phyloP scores from a whole-genome alignment of 305 asterid species.

The Plantago coronopus region DNA sequence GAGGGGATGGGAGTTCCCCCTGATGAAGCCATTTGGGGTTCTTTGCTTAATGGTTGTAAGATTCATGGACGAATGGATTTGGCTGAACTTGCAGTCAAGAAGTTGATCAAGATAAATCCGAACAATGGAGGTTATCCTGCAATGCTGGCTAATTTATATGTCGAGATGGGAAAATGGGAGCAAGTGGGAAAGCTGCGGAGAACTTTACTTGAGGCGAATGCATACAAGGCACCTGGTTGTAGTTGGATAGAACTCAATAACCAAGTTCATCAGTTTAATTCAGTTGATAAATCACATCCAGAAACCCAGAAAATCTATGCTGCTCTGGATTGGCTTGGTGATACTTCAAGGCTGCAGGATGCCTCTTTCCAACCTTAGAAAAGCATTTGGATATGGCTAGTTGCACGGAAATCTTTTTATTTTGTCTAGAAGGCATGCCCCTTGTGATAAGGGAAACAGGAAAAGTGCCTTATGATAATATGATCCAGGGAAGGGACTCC shows the following conservation, averaged over 20 bases:
- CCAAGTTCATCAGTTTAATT: conserved; percentile 48
- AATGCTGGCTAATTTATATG: conserved; percentile 67
- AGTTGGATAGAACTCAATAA: conserved; percentile 77
- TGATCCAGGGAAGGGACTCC: too few species aligned
- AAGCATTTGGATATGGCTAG: conserved; percentile 66
- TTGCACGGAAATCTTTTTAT: conserved; percentile 25
- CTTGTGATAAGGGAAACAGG: too few species aligned
- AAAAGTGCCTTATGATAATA: too few species aligned
- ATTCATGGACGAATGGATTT: conserved; percentile 56
- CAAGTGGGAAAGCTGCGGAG: conserved; percentile 49
- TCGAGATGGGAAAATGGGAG: conserved; percentile 69
- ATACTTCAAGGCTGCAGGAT: conserved; percentile 21
- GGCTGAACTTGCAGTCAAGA: conserved; percentile 59
- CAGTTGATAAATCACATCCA: conserved; percentile 64
- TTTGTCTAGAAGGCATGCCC: neutral
- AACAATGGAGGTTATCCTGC: conserved; percentile 58
- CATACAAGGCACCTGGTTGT: conserved; percentile 56
- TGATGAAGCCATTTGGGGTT: conserved; percentile 78
- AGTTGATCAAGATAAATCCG: conserved; percentile 57
- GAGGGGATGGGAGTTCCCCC: conserved; percentile 53
- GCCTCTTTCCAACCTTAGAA: conserved; percentile 11
- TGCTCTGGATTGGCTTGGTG: conserved; percentile 38
- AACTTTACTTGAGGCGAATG: conserved; percentile 35
- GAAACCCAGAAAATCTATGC: conserved; percentile 50
- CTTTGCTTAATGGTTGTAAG: conserved; percentile 71